Evolutionary conservation across 768 basidiomycete species (phyloP).

Genomic region (Hericium coralloides): DNA sequence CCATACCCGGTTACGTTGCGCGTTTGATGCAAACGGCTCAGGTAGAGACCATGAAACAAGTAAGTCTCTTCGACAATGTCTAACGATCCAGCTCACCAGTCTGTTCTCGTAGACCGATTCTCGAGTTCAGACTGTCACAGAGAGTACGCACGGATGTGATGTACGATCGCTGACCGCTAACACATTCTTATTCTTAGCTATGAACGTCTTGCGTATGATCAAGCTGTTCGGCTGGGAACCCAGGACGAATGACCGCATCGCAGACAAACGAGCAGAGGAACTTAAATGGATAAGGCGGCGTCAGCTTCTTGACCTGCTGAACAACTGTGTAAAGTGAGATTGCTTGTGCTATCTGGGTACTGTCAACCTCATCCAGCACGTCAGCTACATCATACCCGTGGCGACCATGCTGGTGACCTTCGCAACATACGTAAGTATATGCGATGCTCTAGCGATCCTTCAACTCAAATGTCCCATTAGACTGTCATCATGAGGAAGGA

Average conservation of each 20-base stretch:
- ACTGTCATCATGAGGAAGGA: not conserved
- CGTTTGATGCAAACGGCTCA: constrained; percentile 27
- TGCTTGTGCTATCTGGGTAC: not conserved
- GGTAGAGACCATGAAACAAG: constrained; percentile 31
- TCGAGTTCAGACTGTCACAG: constrained; percentile 36
- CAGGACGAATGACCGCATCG: constrained; percentile 28
- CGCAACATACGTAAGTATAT: not conserved
- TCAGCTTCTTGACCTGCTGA: constrained; percentile 25
- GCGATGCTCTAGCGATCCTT: no score
- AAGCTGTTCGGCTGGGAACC: constrained; percentile 60
- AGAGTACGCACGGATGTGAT: constrained; percentile 20
- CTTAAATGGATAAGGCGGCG: constrained; percentile 26
- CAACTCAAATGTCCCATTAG: not conserved
- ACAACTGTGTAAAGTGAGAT: constrained; percentile 23
- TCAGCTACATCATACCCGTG: constrained; percentile 29
- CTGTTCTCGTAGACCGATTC: constrained; percentile 30
- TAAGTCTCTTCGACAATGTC: constrained; percentile 6
- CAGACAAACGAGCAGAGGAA: constrained; percentile 30
- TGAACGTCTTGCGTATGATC: constrained; percentile 35
- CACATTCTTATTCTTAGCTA: constrained; percentile 14
- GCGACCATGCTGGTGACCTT: constrained; percentile 18
- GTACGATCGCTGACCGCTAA: not conserved
- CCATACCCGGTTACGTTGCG: constrained; percentile 33
- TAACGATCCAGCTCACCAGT: not conserved
- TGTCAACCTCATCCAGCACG: not conserved